A percentile compares a stretch with the other conserved stretches of the same genome.
These are phyloP conservation scores for Magnolia officinalis DNA, from an alignment of 164 flowering plant species.

Conservation along the genomic window DNA sequence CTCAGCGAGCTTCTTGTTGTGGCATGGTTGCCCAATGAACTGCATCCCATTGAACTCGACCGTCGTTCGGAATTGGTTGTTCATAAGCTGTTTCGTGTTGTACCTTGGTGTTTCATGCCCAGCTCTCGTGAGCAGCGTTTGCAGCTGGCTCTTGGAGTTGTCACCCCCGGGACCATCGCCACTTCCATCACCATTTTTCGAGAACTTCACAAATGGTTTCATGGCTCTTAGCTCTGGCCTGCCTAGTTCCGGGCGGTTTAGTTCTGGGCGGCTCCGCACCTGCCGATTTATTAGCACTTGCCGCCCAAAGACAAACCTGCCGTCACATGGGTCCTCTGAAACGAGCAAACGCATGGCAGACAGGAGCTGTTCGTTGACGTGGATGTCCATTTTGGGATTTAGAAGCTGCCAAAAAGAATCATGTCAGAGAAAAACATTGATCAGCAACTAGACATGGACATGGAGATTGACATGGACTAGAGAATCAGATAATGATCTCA, in stretches of 20 bases:
- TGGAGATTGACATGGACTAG: neutral
- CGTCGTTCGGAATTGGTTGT: conserved; percentile 54
- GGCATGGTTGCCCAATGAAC: conserved; percentile 71
- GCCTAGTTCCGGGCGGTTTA: neutral
- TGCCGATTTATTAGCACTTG: conserved; percentile 25
- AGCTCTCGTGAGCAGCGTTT: conserved; percentile 71
- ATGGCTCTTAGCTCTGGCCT: neutral
- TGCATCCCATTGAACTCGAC: conserved; percentile 78
- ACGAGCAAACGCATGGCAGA: conserved; percentile 69
- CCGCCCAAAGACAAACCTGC: conserved; percentile 66
- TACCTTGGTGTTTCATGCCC: conserved; percentile 67
- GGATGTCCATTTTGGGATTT: conserved; percentile 58
- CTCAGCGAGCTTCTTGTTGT: conserved; percentile 81
- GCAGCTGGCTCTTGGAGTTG: conserved; percentile 85
- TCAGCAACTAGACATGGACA: neutral
- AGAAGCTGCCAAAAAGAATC: conserved; percentile 40
- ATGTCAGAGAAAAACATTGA: conserved; percentile 1
- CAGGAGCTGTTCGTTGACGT: conserved; percentile 48
- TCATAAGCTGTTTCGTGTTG: conserved; percentile 55
- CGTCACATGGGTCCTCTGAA: conserved; percentile 68
- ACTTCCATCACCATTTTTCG: conserved; percentile 49
- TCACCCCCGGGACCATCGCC: conserved; percentile 81
- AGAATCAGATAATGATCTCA: neutral
- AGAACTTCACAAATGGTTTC: conserved; percentile 7
- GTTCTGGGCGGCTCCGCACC: neutral